Conservation (phyloP, 768 basidiomycete genomes). For the Termitomyces sp. region DNA sequence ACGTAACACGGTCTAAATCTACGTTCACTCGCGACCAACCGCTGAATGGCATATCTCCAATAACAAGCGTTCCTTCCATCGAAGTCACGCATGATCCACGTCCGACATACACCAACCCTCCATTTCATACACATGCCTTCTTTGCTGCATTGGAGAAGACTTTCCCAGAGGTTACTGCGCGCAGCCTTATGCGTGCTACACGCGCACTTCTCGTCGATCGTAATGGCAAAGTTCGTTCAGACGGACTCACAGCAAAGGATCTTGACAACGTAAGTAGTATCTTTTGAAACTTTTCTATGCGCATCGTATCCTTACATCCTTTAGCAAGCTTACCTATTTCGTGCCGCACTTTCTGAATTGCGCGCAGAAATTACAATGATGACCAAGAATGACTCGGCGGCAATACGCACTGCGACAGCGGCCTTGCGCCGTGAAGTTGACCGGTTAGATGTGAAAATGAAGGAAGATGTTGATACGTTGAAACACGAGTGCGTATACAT, state of each 20-base stretch:
- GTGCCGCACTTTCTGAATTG: constrained; percentile 88
- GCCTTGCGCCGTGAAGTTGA: constrained; percentile 87
- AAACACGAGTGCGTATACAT: constrained; percentile 80
- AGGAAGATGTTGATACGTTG: constrained; percentile 83
- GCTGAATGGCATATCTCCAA: constrained; percentile 6
- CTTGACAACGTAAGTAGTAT: constrained; percentile 67
- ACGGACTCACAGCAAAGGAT: constrained; percentile 73
- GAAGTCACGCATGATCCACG: constrained; percentile 18
- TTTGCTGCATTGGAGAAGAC: constrained; percentile 67
- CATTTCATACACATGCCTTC: constrained; percentile 83
- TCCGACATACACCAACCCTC: constrained; percentile 58
- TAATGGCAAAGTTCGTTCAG: constrained; percentile 63
- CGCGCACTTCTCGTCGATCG: constrained; percentile 78
- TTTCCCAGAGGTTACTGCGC: constrained; percentile 71
- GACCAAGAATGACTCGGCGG: constrained; percentile 79
- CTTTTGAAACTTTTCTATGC: background rate
- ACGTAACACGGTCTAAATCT: constrained; percentile 7
- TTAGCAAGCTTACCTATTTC: constrained; percentile 94
- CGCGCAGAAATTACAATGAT: constrained; percentile 81
- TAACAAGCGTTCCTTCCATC: constrained; percentile 18
- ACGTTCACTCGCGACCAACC: constrained; percentile 12
- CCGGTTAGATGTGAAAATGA: constrained; percentile 82
- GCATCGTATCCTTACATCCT: background rate
- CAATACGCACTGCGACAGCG: constrained; percentile 74
- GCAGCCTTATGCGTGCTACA: constrained; percentile 81